Percentiles rank a stretch among this genome's conserved stretches.
Conservation (phyloP, 208 protist species). For the Leishmania gerbilli region DNA sequence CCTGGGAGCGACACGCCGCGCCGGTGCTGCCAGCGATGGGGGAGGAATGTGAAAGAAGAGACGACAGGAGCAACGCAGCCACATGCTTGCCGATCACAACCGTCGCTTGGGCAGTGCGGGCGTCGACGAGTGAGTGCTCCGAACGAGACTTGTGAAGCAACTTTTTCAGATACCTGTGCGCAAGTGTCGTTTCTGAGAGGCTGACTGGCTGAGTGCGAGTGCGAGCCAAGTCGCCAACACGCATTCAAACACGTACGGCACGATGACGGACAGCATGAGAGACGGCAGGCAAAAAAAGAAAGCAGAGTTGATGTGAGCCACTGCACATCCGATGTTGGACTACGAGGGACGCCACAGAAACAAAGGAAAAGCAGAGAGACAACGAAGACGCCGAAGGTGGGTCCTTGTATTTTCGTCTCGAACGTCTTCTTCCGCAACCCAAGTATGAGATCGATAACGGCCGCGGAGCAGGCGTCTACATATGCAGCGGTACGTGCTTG, state of each 20-base stretch:
- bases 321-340: background rate
- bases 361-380: background rate
- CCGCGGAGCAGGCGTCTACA: background rate
- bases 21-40: background rate
- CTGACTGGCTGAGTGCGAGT: too few relatives aligned
- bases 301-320: background rate
- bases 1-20: slow-evolving; percentile 5
- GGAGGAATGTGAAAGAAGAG: slow-evolving; percentile 27
- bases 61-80: slow-evolving; percentile 6
- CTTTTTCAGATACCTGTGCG: background rate
- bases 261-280: background rate
- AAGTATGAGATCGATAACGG: background rate
- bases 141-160: background rate
- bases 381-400: background rate
- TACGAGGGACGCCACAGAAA: background rate
- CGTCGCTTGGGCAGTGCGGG: background rate
- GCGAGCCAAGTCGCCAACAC: background rate
- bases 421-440: background rate
- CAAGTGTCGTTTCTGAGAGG: too few relatives aligned
- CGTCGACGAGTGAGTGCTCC: background rate
- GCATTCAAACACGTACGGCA: background rate
- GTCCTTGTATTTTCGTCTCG: background rate
- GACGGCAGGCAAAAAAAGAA: background rate
- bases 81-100: background rate
- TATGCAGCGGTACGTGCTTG: background rate